Percentiles rank a stretch among this genome's conserved stretches.
Conservation (phyloP, 345 rosid genomes). For the Syzygium aromaticum region DNA sequence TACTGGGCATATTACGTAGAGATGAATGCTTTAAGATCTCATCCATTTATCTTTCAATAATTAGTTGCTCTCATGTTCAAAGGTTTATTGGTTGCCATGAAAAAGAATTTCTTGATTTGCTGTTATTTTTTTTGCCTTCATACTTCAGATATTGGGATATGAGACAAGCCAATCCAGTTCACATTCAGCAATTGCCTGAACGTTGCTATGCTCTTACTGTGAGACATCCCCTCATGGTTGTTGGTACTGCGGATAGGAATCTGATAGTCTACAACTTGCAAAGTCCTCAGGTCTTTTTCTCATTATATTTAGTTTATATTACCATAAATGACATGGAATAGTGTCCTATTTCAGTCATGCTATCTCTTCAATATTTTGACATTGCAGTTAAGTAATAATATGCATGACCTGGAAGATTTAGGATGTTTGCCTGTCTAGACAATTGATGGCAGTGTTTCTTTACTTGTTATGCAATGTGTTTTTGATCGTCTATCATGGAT, state of each 20-base stretch:
- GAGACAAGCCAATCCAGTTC: conserved; percentile 82
- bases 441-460: neutral
- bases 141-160: conserved; percentile 81
- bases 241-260: conserved; percentile 95
- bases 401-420: neutral
- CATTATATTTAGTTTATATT: neutral
- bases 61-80: neutral
- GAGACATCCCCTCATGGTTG: conserved; percentile 90
- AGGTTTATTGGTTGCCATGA: neutral
- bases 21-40: neutral
- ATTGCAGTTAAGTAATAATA: neutral
- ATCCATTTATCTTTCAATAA: neutral
- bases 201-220: conserved; percentile 84
- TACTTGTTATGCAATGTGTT: neutral
- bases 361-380: neutral
- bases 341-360: neutral
- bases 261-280: conserved; percentile 74
- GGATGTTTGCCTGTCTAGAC: neutral
- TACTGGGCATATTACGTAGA: neutral
- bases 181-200: conserved; percentile 92
- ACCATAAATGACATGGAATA: neutral
- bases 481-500: neutral
- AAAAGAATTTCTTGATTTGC: neutral
- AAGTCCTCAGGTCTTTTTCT: conserved; percentile 71
- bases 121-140: neutral